These are phyloP conservation scores for Botrytis pseudocinerea DNA, from an alignment of 2,329 filamentous ascomycete species.

Conservation along the genomic window DNA sequence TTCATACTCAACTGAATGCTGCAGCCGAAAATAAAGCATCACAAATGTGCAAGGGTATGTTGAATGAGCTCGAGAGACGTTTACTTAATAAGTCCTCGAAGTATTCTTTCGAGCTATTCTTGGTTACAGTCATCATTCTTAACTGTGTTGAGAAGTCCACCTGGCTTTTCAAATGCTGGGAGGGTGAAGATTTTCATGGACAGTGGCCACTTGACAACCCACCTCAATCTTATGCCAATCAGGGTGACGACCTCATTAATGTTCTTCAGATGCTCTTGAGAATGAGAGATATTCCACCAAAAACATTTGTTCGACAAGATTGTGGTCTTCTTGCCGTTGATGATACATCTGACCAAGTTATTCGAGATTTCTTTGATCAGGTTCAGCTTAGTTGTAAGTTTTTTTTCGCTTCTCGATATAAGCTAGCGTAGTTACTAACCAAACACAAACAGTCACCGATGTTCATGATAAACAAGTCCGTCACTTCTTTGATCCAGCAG, in stretches of 20 bases:
- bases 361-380: slow-evolving; percentile 55
- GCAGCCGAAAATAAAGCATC: slow-evolving; percentile 65
- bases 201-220: slow-evolving; percentile 63
- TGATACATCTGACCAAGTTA: slow-evolving; percentile 42
- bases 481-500: slow-evolving; percentile 35
- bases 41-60: slow-evolving; percentile 56
- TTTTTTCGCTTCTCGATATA: no score
- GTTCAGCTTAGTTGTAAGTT: slow-evolving; percentile 59
- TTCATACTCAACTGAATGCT: slow-evolving; percentile 64
- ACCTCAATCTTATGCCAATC: slow-evolving; percentile 57
- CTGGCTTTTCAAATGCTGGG: slow-evolving; percentile 69
- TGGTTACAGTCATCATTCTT: slow-evolving; percentile 61
- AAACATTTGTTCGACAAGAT: slow-evolving; percentile 46
- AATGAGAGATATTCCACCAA: slow-evolving; percentile 61
- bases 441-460: slow-evolving; percentile 31
- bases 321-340: slow-evolving; percentile 47
- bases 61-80: slow-evolving; percentile 61
- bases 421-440: slow-evolving; percentile 23
- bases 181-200: slow-evolving; percentile 53
- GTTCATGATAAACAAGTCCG: slow-evolving; percentile 40
- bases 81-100: slow-evolving; percentile 57
- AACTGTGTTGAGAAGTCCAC: slow-evolving; percentile 68
- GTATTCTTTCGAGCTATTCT: slow-evolving; percentile 58
- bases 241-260: slow-evolving; percentile 59
- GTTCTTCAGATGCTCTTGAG: slow-evolving; percentile 61